Conservation (phyloP, 1,284 basidiomycete genomes). For the Apiotrichum laibachii region DNA sequence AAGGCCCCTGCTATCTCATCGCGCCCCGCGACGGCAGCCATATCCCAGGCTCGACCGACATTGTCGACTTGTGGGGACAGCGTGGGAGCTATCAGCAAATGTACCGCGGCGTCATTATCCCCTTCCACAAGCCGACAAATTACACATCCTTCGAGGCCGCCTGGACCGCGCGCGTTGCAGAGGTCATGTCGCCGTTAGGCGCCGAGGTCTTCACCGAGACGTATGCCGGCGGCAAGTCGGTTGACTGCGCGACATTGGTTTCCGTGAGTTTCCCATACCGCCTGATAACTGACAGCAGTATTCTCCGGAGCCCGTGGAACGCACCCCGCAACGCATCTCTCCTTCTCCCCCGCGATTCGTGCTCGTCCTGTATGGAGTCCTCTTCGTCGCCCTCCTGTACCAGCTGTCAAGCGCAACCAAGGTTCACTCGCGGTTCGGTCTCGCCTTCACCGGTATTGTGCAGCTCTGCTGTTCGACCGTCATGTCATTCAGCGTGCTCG, state of each 20-base stretch:
- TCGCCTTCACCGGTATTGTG: conserved; percentile 88
- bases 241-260: conserved; percentile 18
- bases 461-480: conserved; percentile 89
- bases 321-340: conserved; percentile 1
- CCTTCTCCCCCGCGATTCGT: conserved; percentile 62
- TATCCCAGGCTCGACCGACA: conserved; percentile 10
- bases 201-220: conserved; percentile 44
- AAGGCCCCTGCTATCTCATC: conserved; percentile 33
- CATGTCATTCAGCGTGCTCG: conserved; percentile 77
- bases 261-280: conserved; percentile 26
- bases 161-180: conserved; percentile 24
- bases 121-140: conserved; percentile 29
- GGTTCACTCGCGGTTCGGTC: conserved; percentile 85
- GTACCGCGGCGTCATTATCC: conserved; percentile 33
- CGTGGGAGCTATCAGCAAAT: conserved; percentile 11
- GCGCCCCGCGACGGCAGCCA: conserved; percentile 11
- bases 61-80: conserved; percentile 7
- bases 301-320: background rate
- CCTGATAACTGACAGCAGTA: conserved; percentile 5
- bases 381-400: conserved; percentile 73
- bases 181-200: conserved; percentile 20
- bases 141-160: conserved; percentile 23
- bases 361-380: conserved; percentile 72
- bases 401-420: conserved; percentile 75
- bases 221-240: conserved; percentile 11